Base-by-base conservation (phyloP, 2,329 filamentous ascomycete genomes). In the Conoideocrella luteorostrata region DNA sequence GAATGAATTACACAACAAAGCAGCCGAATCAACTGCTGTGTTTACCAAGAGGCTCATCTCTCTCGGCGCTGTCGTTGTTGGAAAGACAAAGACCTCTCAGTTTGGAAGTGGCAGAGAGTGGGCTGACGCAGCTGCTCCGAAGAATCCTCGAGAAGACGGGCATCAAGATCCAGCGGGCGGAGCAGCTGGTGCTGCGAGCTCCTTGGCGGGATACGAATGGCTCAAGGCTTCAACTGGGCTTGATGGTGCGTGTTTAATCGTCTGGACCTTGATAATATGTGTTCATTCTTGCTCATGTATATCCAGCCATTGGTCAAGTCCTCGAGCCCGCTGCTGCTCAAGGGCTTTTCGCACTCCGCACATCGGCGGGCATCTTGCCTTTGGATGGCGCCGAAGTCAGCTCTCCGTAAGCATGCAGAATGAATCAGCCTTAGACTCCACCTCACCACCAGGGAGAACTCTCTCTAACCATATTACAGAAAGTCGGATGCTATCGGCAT, bases 31-130 rank as follows among this genome's bases (percentile, higher is more conserved):
- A 3, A 80, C 75, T 2, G 72, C 75, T 0, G 55, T 69, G 0
- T 65, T 73, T 2, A 68, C 80, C 0, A 72, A 78, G 40, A 64
- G 67, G 2, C 59, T 87, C 1, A 67, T 84, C 4, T 71, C 80
- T 42, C 69, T 76, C 3, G 82, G 83, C 1, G 81, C 77, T 0
- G 59, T 77, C 7, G 55, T 78, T 10, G 61, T 78, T 0, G 74
- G 75, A 3, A 78, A 76, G 59, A 72, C 71, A 18, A 76, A 73
- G 49, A 67, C 68, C 3, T 63, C 68, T 1, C 71, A 74, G 48
- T 69, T 78, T 39, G 68, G 67, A 11, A 55, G 63, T 5, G 60
- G 60, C 5, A 44, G 46, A 36, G 74, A 80, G 43, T 69, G 66
- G 65, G 45, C 63, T 2, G 67, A 69, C 18, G 54, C 52, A 5